Conservation (phyloP, 257 asterid genomes). For the Solanum ahanhuiri region DNA sequence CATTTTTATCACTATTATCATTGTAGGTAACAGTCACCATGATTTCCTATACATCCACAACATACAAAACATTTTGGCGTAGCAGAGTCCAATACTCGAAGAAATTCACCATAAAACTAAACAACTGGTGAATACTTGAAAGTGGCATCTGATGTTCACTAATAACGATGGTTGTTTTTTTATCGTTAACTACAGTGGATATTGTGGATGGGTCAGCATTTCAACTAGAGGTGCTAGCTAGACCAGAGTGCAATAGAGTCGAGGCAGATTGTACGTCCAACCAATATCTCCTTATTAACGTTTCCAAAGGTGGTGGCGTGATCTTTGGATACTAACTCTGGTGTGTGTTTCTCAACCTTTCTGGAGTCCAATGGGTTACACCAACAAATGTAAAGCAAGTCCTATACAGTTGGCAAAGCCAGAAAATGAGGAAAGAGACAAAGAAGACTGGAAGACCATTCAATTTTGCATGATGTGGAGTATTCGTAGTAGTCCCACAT, state of each 20-base stretch:
- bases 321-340: background rate
- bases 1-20: background rate
- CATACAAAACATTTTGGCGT: background rate
- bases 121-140: background rate
- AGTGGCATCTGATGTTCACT: background rate
- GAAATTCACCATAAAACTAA: background rate
- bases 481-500: background rate
- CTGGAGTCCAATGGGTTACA: background rate
- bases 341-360: background rate
- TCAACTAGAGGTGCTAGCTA: background rate
- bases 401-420: background rate
- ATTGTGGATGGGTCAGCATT: background rate
- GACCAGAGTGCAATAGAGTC: background rate
- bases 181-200: background rate
- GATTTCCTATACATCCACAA: background rate
- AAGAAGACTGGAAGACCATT: background rate
- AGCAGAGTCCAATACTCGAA: background rate
- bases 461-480: background rate
- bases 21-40: background rate
- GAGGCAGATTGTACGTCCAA: background rate
- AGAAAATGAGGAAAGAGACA: background rate
- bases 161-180: background rate
- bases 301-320: background rate
- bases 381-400: background rate
- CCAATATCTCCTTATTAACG: background rate